Percentiles rank a stretch among this genome's conserved stretches.
Conservation (phyloP, 495 filamentous ascomycete species). For the Penicillium crystallinum region DNA sequence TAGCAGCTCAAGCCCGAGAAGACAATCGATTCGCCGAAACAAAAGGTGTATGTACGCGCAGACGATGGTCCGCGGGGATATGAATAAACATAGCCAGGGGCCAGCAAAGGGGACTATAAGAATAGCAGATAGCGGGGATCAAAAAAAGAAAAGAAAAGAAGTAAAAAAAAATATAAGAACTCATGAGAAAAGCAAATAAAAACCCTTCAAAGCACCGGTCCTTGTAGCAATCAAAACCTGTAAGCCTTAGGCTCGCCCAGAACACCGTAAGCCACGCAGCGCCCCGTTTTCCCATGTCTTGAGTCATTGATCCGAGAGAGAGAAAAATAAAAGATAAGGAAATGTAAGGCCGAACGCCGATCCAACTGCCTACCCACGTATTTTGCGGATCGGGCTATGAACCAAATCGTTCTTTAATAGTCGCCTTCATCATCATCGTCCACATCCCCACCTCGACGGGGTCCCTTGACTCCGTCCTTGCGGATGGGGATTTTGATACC, state of each 20-base stretch:
- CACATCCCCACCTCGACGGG: constrained; percentile 57
- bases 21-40: constrained; percentile 3
- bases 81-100: constrained; percentile 6
- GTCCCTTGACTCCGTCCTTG: constrained; percentile 69
- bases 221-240: constrained; percentile 27
- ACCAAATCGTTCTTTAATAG: constrained; percentile 15
- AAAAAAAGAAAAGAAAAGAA: not conserved
- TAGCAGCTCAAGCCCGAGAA: not conserved
- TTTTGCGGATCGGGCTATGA: not conserved
- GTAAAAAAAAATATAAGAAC: not conserved
- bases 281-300: constrained; percentile 18
- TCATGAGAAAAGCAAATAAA: constrained; percentile 6
- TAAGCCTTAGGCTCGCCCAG: constrained; percentile 12
- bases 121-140: no score
- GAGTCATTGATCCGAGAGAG: constrained; percentile 11
- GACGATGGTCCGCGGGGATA: constrained; percentile 14
- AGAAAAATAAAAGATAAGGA: constrained; percentile 8
- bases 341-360: constrained; percentile 1
- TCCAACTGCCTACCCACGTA: not conserved
- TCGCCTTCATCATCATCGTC: constrained; percentile 48
- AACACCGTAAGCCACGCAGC: constrained; percentile 36
- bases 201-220: constrained; percentile 22
- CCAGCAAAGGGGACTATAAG: constrained; percentile 3
- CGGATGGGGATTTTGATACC: constrained; percentile 96
- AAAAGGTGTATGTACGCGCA: constrained; percentile 16